Percentiles rank a stretch among this genome's conserved stretches.
These are phyloP conservation scores for Candida anutae DNA, from an alignment of 1,139 yeast species.

Conservation along the genomic window DNA sequence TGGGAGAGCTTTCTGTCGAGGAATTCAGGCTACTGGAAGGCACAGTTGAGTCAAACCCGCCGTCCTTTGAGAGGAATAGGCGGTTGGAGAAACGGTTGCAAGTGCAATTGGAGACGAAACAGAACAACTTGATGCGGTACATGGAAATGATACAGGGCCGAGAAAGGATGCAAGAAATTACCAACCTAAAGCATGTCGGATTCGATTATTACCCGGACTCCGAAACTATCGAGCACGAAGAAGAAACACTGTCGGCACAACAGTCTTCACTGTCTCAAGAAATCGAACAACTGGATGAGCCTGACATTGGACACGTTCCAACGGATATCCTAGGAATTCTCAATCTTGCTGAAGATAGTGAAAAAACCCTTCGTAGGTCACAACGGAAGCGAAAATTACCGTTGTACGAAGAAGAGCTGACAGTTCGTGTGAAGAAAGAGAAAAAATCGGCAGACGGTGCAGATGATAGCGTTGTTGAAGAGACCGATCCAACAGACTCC, in stretches of 20 bases:
- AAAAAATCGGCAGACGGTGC: neutral
- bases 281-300: too few species aligned
- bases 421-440: neutral
- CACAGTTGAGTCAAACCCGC: slow-evolving; percentile 63
- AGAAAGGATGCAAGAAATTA: slow-evolving; percentile 5
- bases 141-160: slow-evolving; percentile 8
- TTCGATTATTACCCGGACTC: slow-evolving; percentile 13
- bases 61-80: slow-evolving; percentile 59
- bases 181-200: slow-evolving; percentile 5
- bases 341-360: neutral
- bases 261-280: neutral
- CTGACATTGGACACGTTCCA: neutral
- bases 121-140: slow-evolving; percentile 20
- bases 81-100: slow-evolving; percentile 19
- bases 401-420: neutral
- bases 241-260: neutral
- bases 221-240: slow-evolving; percentile 17
- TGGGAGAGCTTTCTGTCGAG: slow-evolving; percentile 65
- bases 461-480: neutral
- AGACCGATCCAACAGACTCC: neutral
- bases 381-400: too few species aligned
- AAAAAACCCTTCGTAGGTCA: neutral
- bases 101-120: slow-evolving; percentile 22
- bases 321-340: neutral
- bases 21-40: slow-evolving; percentile 50